Evolutionary conservation across 495 filamentous ascomycete species (phyloP).

Genomic region (Aspergillus avenaceus): DNA sequence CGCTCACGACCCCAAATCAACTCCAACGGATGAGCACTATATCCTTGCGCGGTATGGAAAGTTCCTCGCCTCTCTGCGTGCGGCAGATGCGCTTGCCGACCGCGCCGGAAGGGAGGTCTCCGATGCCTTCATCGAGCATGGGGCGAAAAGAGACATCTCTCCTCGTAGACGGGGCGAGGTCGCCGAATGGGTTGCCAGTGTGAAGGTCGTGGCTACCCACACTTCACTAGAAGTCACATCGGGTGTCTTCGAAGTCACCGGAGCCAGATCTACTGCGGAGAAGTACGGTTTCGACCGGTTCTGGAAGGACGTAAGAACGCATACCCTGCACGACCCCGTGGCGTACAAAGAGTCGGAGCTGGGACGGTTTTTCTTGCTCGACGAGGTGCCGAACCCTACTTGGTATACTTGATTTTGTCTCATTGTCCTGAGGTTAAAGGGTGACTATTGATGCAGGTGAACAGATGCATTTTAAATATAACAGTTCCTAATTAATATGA

Average conservation of each 20-base stretch:
- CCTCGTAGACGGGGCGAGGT: conserved; percentile 48
- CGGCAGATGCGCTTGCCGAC: conserved; percentile 52
- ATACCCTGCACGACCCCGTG: conserved; percentile 59
- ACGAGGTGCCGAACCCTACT: conserved; percentile 48
- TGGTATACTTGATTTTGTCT: conserved; percentile 53
- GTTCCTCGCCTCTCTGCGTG: conserved; percentile 55
- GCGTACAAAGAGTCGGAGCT: conserved; percentile 58
- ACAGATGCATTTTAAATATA: too few species aligned
- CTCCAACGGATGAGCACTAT: conserved; percentile 57
- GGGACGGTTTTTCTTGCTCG: conserved; percentile 48
- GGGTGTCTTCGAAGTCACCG: conserved; percentile 58
- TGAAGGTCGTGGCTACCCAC: conserved; percentile 58
- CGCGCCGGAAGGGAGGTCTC: conserved; percentile 43
- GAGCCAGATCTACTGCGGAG: conserved; percentile 46
- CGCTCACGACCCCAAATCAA: conserved; percentile 50
- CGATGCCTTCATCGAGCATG: conserved; percentile 35
- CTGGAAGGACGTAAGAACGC: conserved; percentile 58
- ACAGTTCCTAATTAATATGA: too few species aligned
- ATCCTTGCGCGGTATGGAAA: conserved; percentile 58
- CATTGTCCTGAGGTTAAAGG: too few species aligned
- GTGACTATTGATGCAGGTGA: too few species aligned
- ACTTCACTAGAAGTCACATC: conserved; percentile 49
- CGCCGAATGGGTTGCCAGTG: conserved; percentile 56
- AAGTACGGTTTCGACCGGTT: conserved; percentile 57
- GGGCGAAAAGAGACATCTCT: conserved; percentile 33